phyloP scores from a whole-genome alignment of 345 rosid genomes.

The Brassica juncea region DNA sequence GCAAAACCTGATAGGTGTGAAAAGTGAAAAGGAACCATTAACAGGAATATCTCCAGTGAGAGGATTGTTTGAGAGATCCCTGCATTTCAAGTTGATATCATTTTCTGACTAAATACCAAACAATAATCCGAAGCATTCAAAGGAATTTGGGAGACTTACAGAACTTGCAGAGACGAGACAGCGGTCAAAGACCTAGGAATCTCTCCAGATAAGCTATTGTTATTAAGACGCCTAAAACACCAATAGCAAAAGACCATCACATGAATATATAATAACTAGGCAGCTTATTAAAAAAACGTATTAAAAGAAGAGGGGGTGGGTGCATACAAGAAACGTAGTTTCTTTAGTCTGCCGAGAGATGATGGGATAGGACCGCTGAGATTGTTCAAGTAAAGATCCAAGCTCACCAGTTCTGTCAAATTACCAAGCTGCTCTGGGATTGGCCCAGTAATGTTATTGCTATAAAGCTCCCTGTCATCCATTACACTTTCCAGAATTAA shows the following conservation, averaged over 20 bases:
- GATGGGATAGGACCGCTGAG: slow-evolving; percentile 62
- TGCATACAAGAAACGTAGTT: slow-evolving; percentile 75
- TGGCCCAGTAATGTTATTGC: slow-evolving; percentile 65
- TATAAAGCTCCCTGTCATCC: slow-evolving; percentile 75
- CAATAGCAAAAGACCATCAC: slow-evolving; percentile 27
- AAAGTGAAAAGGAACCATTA: slow-evolving; percentile 48
- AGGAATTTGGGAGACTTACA: slow-evolving; percentile 34
- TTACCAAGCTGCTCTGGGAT: slow-evolving; percentile 86
- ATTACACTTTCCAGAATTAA: slow-evolving; percentile 15
- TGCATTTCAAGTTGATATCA: slow-evolving; percentile 32
- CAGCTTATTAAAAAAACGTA: neutral
- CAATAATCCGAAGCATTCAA: slow-evolving; percentile 9
- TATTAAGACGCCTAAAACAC: slow-evolving; percentile 44
- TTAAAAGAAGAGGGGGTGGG: slow-evolving; percentile 1
- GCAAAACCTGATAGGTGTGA: slow-evolving; percentile 48
- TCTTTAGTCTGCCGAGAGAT: slow-evolving; percentile 59
- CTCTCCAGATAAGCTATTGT: slow-evolving; percentile 45
- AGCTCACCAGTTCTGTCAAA: slow-evolving; percentile 79
- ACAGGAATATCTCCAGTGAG: slow-evolving; percentile 48
- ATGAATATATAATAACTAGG: slow-evolving; percentile 9
- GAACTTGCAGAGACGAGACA: slow-evolving; percentile 39
- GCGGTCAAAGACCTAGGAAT: slow-evolving; percentile 47
- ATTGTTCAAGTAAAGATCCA: slow-evolving; percentile 84
- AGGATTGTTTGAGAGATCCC: slow-evolving; percentile 43
- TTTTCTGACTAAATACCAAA: slow-evolving; percentile 13